Base-by-base conservation (phyloP, 371 early-diverging fungal genomes). In the Syncephalastrum sp. region DNA sequence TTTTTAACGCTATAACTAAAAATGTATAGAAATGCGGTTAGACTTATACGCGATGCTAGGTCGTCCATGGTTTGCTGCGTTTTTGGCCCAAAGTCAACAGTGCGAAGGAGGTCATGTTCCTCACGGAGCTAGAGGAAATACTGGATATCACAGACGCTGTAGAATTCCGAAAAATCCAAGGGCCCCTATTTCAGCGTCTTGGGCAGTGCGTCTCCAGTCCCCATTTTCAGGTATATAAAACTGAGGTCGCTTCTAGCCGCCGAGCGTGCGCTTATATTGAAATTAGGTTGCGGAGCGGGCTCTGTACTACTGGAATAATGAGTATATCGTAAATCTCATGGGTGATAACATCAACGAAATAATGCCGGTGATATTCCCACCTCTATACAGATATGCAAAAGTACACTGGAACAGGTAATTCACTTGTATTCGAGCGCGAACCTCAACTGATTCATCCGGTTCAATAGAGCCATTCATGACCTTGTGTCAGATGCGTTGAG, bases 71-170 rank as follows among this genome's bases (percentile, higher is more conserved):
- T 10, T 74, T 98, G 43, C 74, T 98, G 63, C 85, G 94, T 23
- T 96, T 84, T 72, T 98, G 98, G 98, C 98, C 98, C 46, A 98
- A 97, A 69, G 91, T 94, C 47, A 98, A 97, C 79, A 92, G 92
- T 54, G 92, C 96, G 3, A 98, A 98, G 72, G 97, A 97, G 72
- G 94, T 97, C 53, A 96, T 98, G 96, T 98, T 92, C 70, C 73
- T 98, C 59, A 93, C 90, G 71, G 97, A 97, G 72, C 74, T 97
- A 49, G 98, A 98, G 64, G 96, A 96, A 59, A 91, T 97, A n/a
- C 61, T 98, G 73, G 96, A 96, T 73, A 88, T 93, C 4, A 89
- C 92, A 24, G 95, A 96, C 64, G 90, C 90, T 3, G 74, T 76
- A 17, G 92, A 95, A 64, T 97, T 97, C 67, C 74, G 82, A 33